Conservation (phyloP, 2,329 filamentous ascomycete genomes). For the Botrytis porri region DNA sequence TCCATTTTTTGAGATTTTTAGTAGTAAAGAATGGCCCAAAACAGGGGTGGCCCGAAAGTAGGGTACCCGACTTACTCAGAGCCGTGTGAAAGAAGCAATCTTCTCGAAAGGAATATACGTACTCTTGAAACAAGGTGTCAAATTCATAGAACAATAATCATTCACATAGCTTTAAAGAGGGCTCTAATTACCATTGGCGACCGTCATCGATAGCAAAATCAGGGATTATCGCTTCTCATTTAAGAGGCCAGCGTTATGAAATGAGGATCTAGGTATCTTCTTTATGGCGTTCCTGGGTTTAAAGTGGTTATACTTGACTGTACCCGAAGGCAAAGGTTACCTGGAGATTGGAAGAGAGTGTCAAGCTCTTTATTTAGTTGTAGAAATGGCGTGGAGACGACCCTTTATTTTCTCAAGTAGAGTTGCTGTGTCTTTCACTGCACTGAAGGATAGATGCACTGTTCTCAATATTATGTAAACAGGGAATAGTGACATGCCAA, state of each 20-base stretch:
- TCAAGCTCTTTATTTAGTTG: fast-evolving
- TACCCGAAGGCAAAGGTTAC: fast-evolving
- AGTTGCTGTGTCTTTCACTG: fast-evolving
- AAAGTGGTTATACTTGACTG: fast-evolving
- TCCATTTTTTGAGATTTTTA: too few relatives aligned
- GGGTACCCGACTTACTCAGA: too few relatives aligned
- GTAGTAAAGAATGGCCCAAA: too few relatives aligned
- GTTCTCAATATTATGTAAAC: neutral
- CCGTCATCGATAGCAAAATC: neutral
- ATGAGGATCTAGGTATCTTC: fast-evolving
- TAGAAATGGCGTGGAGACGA: neutral
- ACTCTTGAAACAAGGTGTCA: neutral
- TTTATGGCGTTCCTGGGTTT: fast-evolving
- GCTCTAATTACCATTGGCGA: fast-evolving
- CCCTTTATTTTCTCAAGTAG: neutral
- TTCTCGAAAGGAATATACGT: neutral
- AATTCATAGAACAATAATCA: neutral
- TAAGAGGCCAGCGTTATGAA: neutral
- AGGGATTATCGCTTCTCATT: too few relatives aligned
- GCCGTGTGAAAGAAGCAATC: neutral
- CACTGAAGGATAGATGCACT: neutral
- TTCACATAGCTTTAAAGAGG: neutral
- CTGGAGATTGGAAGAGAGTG: neutral
- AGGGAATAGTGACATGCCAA: fast-evolving
- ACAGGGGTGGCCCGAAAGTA: too few relatives aligned